A percentile compares a stretch with the other conserved stretches of the same genome.
These are phyloP conservation scores for Pluteus cervinus DNA, from an alignment of 768 basidiomycete species.

Conservation along the genomic window DNA sequence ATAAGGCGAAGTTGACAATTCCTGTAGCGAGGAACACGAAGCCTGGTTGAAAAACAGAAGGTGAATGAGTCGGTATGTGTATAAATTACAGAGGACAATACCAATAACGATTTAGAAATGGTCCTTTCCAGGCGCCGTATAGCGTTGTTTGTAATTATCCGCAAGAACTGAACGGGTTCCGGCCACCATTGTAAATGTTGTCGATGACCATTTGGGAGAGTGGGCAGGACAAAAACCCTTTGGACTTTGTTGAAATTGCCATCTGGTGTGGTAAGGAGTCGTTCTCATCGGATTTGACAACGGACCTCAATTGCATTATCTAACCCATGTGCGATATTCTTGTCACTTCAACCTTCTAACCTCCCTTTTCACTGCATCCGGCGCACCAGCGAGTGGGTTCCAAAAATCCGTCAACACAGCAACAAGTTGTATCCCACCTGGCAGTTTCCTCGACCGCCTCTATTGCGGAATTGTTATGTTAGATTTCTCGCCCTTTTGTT, in stretches of 20 bases:
- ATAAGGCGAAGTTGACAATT: constrained; percentile 72
- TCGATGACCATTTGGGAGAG: constrained; percentile 84
- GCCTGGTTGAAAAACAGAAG: no score
- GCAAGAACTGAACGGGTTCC: constrained; percentile 72
- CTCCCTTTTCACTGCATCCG: constrained; percentile 56
- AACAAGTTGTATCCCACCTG: constrained; percentile 69
- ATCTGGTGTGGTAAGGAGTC: constrained; percentile 40
- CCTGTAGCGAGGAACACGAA: constrained; percentile 77
- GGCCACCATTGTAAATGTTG: constrained; percentile 77
- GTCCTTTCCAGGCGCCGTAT: constrained; percentile 60
- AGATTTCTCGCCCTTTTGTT: no score
- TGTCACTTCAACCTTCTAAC: constrained; percentile 58
- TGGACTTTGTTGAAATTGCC: constrained; percentile 82
- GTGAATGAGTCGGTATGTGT: constrained; percentile 6
- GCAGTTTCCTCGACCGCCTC: no score
- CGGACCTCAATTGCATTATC: constrained; percentile 84
- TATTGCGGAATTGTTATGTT: no score
- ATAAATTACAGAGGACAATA: constrained; percentile 15
- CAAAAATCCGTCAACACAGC: constrained; percentile 78
- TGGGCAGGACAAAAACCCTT: constrained; percentile 76
- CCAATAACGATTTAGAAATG: constrained; percentile 84
- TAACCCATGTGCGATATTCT: constrained; percentile 58
- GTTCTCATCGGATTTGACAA: constrained; percentile 7
- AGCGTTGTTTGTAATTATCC: constrained; percentile 85
- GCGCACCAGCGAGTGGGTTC: constrained; percentile 80